A percentile compares a stretch with the other conserved stretches of the same genome.
Evolutionary conservation across 768 basidiomycete genomes (phyloP).

Genomic region (Phaeolepiota aurea): DNA sequence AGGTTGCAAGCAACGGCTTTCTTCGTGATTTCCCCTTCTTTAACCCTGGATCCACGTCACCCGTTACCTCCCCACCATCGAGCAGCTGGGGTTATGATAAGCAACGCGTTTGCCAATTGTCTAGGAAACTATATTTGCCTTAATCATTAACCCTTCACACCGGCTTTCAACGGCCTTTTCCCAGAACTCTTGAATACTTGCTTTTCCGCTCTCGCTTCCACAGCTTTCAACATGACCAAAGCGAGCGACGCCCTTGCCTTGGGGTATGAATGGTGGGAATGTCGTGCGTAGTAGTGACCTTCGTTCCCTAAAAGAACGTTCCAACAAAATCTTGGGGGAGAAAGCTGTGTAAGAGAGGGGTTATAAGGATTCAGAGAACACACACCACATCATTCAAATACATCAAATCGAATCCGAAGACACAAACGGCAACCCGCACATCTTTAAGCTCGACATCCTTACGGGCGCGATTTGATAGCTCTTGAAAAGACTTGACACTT

Average conservation of each 20-base stretch:
- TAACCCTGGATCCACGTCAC: constrained; percentile 27
- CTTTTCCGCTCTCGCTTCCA: constrained; percentile 53
- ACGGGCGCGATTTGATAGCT: constrained; percentile 75
- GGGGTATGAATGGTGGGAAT: constrained; percentile 47
- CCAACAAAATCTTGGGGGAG: constrained; percentile 50
- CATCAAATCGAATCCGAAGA: constrained; percentile 89
- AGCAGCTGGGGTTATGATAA: constrained; percentile 39
- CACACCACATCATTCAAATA: constrained; percentile 71
- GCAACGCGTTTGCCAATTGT: neutral
- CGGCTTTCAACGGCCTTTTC: constrained; percentile 62
- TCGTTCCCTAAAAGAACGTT: constrained; percentile 61
- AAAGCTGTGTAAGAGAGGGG: constrained; percentile 4
- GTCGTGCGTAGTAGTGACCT: constrained; percentile 51
- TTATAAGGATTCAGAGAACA: constrained; percentile 5
- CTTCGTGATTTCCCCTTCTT: constrained; percentile 14
- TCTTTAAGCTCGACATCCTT: constrained; percentile 74
- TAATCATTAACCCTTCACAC: constrained; percentile 93
- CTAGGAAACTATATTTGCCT: constrained; percentile 36
- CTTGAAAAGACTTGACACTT: constrained; percentile 73
- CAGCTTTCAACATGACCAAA: constrained; percentile 71
- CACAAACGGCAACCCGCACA: constrained; percentile 71
- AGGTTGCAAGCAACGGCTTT: constrained; percentile 75
- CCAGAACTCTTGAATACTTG: constrained; percentile 71
- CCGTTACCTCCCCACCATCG: constrained; percentile 48
- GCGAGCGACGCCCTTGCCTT: constrained; percentile 40